Percentiles rank a stretch among this genome's conserved stretches.
Evolutionary conservation across 192 early-diverging fungal species (phyloP).

Genomic region (Lunasporangiospora selenospora): DNA sequence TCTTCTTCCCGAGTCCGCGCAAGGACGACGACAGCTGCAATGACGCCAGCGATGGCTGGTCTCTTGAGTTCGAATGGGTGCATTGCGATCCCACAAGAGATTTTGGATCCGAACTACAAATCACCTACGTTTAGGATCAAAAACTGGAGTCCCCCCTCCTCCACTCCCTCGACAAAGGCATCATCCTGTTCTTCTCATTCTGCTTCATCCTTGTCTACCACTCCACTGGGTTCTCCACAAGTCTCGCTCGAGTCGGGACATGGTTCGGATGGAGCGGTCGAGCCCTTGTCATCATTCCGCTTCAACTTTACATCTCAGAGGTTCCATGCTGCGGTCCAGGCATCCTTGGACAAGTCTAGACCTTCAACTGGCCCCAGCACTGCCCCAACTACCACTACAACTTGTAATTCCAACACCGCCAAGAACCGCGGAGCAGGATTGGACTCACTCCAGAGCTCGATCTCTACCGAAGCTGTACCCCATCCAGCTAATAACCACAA

Average conservation of each 20-base stretch:
- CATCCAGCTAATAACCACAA: too few species aligned
- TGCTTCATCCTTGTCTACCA: neutral
- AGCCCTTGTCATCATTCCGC: slow-evolving; percentile 8
- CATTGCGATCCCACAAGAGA: slow-evolving; percentile 43
- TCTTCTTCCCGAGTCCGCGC: neutral
- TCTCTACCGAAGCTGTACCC: too few species aligned
- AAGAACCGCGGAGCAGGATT: too few species aligned
- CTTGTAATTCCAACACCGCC: too few species aligned
- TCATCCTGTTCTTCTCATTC: neutral
- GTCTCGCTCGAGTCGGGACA: neutral
- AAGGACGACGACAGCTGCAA: neutral
- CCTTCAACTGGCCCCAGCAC: too few species aligned
- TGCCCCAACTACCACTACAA: too few species aligned
- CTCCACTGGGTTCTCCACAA: neutral
- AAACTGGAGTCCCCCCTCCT: slow-evolving; percentile 30
- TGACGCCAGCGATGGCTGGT: neutral
- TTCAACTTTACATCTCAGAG: slow-evolving; percentile 42
- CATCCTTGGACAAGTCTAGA: too few species aligned
- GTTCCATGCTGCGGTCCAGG: slow-evolving; percentile 24
- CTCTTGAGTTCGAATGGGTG: neutral
- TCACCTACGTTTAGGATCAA: slow-evolving; percentile 41
- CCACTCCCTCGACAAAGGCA: neutral
- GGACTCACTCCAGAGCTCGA: too few species aligned
- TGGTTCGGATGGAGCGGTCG: neutral
- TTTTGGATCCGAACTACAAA: slow-evolving; percentile 33